A percentile compares a stretch with the other conserved stretches of the same genome.
These are phyloP conservation scores for Apiospora rasikravindrae DNA, from an alignment of 2,329 filamentous ascomycete species.

Conservation along the genomic window DNA sequence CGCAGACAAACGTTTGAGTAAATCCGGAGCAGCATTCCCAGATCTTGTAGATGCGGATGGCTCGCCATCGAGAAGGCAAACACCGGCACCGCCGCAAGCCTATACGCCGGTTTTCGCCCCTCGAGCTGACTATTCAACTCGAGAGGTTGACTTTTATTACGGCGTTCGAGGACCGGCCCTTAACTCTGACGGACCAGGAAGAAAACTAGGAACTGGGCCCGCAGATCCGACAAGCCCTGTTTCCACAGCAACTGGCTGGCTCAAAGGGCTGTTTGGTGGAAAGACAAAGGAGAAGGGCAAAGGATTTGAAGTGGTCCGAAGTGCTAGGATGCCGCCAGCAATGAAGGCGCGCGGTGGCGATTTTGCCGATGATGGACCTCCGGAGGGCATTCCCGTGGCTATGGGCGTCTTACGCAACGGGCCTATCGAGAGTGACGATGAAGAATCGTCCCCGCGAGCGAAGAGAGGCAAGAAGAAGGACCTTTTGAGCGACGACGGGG, in stretches of 20 bases:
- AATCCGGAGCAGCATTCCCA: constrained; percentile 37
- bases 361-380: constrained; percentile 69
- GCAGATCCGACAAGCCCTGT: constrained; percentile 93
- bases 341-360: constrained; percentile 63
- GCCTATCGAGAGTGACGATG: constrained; percentile 69
- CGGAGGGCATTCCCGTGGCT: constrained; percentile 69
- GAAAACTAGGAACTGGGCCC: constrained; percentile 90
- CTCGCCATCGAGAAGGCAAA: constrained; percentile 49
- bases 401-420: constrained; percentile 64
- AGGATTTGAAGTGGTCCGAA: constrained; percentile 95
- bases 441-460: constrained; percentile 47
- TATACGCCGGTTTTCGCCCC: constrained; percentile 54
- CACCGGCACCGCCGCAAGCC: constrained; percentile 50
- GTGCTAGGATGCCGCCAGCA: constrained; percentile 81
- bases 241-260: constrained; percentile 87
- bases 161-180: constrained; percentile 87
- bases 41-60: constrained; percentile 48
- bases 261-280: constrained; percentile 77
- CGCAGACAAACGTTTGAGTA: constrained; percentile 45
- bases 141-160: constrained; percentile 97
- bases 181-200: constrained; percentile 78
- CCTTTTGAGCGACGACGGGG: constrained; percentile 52
- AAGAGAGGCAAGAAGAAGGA: constrained; percentile 43
- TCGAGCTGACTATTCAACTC: constrained; percentile 85
- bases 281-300: constrained; percentile 95